phyloP scores from a whole-genome alignment of 768 basidiomycete species.

The Panaeolus papilionaceus region DNA sequence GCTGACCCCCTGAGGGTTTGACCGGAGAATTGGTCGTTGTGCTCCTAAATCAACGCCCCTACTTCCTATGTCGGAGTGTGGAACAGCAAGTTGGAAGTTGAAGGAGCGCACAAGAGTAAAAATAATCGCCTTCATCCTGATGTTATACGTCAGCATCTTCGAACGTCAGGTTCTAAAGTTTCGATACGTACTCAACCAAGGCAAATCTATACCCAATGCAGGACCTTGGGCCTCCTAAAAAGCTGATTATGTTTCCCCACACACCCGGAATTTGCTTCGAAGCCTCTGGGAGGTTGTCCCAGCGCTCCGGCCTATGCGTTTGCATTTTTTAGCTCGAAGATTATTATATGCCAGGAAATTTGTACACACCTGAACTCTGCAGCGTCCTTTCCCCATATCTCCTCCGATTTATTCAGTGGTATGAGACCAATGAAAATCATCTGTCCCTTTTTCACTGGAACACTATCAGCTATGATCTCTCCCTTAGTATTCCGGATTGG shows the following conservation, averaged over 20 bases:
- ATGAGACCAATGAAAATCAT: constrained; percentile 53
- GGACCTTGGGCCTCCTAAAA: constrained; percentile 65
- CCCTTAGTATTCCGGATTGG: constrained; percentile 48
- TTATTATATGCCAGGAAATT: too few species aligned
- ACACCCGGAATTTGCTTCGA: constrained; percentile 57
- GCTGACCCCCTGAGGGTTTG: constrained; percentile 27
- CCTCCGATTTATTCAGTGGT: constrained; percentile 53
- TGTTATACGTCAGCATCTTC: too few species aligned
- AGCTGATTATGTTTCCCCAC: constrained; percentile 62
- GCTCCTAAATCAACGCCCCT: constrained; percentile 37
- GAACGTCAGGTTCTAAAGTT: not conserved
- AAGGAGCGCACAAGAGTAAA: constrained; percentile 42
- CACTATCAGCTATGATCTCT: constrained; percentile 43
- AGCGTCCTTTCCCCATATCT: constrained; percentile 68
- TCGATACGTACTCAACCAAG: constrained; percentile 55
- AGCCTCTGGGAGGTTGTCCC: constrained; percentile 50
- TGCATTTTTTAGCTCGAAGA: too few species aligned
- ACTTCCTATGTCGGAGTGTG: constrained; percentile 39
- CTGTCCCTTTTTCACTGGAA: constrained; percentile 49
- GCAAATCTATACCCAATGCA: constrained; percentile 75
- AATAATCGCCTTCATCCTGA: constrained; percentile 34
- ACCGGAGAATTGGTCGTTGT: constrained; percentile 46
- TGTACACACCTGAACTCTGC: constrained; percentile 56
- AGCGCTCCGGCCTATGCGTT: constrained; percentile 38
- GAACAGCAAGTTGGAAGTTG: constrained; percentile 54